Evolutionary conservation across 2,329 filamentous ascomycete species (phyloP), one percentile per base, ranked within the genome.

Genomic region (Colletotrichum australisinense): DNA sequence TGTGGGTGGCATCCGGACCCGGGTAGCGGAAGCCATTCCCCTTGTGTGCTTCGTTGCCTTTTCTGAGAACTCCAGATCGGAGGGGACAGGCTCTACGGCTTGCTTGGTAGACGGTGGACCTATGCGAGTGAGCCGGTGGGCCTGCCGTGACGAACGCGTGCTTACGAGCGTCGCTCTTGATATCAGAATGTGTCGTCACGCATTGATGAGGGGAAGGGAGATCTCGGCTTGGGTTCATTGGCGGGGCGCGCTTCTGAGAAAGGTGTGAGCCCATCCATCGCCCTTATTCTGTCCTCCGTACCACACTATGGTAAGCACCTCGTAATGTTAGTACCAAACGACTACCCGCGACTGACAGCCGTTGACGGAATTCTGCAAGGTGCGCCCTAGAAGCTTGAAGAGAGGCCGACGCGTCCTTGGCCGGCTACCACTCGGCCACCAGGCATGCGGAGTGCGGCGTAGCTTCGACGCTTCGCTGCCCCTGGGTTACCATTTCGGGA

Each of bases 401-500:
- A 56, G 19, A 49, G 42, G 42, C 49, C 52, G 26, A 65, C 63
- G 49, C 63, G 11, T 35, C 16, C n/a, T 12, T 35, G 22, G 60
- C 14, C 38, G 42, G 52, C 63, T 22, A 38, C 53, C 35, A 26
- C 56, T n/a, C 35, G 16, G 16, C 26, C 63, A 28, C 19, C 30
- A 11, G n/a, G 28, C 22, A 4, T 24, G 5, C 14, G 46, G 62
- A 19, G 52, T 56, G 35, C 22, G 53, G 53, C 22, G 22, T 42
- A 42, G 55, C 32, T n/a, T 55, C 32, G 30, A 26, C 57, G 55
- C 30, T 14, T 53, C 30, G 32, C 32, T 65, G 60, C 42, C 59
- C 55, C 66, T 69, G 67, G 60, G 28, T 59, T 70, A 52, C 55
- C 60, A 65, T 63, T 32, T 69, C 70, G 70, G 70, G 56, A n/a